phyloP scores from a whole-genome alignment of 306 rosid species.

The Herpetospermum pedunculosum region DNA sequence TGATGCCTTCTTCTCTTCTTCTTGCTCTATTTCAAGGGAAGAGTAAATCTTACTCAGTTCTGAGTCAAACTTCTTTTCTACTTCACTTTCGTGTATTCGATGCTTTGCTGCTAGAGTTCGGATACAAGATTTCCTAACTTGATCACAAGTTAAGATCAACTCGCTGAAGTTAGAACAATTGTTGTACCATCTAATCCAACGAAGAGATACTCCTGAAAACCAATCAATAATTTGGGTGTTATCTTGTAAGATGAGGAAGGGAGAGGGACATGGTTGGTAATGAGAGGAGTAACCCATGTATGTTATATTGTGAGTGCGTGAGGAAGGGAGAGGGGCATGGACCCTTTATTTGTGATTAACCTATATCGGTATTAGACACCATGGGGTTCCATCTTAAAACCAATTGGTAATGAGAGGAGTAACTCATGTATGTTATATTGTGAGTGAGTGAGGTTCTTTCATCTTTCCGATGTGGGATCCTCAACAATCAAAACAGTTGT shows the following conservation, averaged over 20 bases:
- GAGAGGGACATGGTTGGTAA: too few relatives aligned
- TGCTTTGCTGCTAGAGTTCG: conserved; percentile 82
- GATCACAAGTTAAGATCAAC: conserved; percentile 37
- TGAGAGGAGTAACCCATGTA: too few relatives aligned
- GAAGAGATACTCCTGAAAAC: conserved; percentile 59
- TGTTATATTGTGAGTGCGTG: too few relatives aligned
- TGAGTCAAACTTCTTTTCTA: conserved; percentile 55
- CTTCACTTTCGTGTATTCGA: conserved; percentile 50
- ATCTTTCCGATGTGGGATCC: too few relatives aligned
- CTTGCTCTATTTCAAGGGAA: conserved; percentile 37
- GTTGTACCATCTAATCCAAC: conserved; percentile 81
- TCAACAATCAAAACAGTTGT: too few relatives aligned
- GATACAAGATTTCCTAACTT: conserved; percentile 75
- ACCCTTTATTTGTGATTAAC: conserved; percentile 43
- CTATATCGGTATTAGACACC: too few relatives aligned
- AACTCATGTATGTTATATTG: too few relatives aligned
- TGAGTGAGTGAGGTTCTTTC: too few relatives aligned
- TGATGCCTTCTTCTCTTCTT: conserved; percentile 24
- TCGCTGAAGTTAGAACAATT: conserved; percentile 49
- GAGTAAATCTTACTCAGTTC: conserved; percentile 61
- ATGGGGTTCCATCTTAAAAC: too few relatives aligned
- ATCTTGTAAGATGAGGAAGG: conserved; percentile 64
- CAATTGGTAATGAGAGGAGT: too few relatives aligned
- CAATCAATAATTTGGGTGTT: conserved; percentile 59
- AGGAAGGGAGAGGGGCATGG: conserved; percentile 39